A percentile compares a stretch with the other conserved stretches of the same genome.
phyloP scores from a whole-genome alignment of 306 rosid genomes.

The Trichosanthes cucumerina region DNA sequence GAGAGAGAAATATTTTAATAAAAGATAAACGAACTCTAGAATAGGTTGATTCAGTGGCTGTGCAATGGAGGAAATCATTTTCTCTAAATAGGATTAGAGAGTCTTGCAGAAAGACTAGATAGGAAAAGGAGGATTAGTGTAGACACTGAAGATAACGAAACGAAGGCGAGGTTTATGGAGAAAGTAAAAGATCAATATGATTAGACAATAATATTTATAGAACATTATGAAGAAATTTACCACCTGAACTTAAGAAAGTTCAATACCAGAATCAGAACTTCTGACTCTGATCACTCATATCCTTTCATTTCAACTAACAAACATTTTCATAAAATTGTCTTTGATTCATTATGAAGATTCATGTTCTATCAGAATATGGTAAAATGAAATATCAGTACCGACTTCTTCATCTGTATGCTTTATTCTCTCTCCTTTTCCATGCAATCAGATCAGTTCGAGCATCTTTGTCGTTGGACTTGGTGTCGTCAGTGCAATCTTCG shows the following conservation, averaged over 20 bases:
- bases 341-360: not conserved
- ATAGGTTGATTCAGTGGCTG: too few species aligned
- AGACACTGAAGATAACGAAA: too few species aligned
- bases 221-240: not conserved
- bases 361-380: not conserved
- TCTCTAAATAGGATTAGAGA: too few species aligned
- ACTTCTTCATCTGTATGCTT: not conserved
- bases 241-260: not conserved
- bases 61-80: too few species aligned
- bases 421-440: not conserved
- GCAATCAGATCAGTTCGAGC: slow-evolving; percentile 33
- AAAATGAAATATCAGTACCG: not conserved
- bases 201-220: not conserved
- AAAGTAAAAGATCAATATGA: not conserved
- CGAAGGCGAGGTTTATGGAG: too few species aligned
- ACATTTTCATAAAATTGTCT: not conserved
- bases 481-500: slow-evolving; percentile 29
- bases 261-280: not conserved
- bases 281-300: not conserved
- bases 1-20: too few species aligned
- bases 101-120: too few species aligned
- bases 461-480: slow-evolving; percentile 30
- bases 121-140: too few species aligned
- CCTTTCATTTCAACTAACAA: not conserved
- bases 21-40: too few species aligned